phyloP scores from a whole-genome alignment of 75 land plant species.

The Pinus tabuliformis region DNA sequence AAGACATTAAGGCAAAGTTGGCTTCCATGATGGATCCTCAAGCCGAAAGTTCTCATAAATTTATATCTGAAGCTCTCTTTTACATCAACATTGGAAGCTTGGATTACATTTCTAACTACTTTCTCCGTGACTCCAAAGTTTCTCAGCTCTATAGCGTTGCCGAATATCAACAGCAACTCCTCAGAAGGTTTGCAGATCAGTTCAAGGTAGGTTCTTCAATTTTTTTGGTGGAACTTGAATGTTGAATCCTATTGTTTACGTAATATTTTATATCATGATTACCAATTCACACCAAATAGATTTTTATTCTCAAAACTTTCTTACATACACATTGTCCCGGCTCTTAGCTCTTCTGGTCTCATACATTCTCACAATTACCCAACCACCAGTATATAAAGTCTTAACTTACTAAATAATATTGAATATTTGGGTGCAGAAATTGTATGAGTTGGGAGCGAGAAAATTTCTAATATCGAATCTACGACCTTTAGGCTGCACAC shows the following conservation, averaged over 20 bases:
- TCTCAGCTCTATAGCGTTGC: neutral
- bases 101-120: slow-evolving; percentile 2
- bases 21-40: neutral
- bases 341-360: too few relatives aligned
- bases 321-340: too few relatives aligned
- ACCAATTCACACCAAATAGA: too few relatives aligned
- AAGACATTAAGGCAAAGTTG: slow-evolving; percentile 15
- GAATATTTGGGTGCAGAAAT: slow-evolving; percentile 8
- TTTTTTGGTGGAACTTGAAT: neutral
- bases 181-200: neutral
- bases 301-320: too few relatives aligned
- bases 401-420: too few relatives aligned
- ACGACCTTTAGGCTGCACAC: slow-evolving; percentile 16
- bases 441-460: slow-evolving; percentile 18
- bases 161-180: neutral
- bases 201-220: neutral
- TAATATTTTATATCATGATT: too few relatives aligned
- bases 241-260: too few relatives aligned
- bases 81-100: slow-evolving; percentile 8
- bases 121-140: neutral
- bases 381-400: too few relatives aligned
- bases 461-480: slow-evolving; percentile 13
- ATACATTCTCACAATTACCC: too few relatives aligned
- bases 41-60: slow-evolving; percentile 1
- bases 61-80: slow-evolving; percentile 3